Evolutionary conservation across 305 asterid genomes (phyloP).

Genomic region (Stenogyne calaminthoides): DNA sequence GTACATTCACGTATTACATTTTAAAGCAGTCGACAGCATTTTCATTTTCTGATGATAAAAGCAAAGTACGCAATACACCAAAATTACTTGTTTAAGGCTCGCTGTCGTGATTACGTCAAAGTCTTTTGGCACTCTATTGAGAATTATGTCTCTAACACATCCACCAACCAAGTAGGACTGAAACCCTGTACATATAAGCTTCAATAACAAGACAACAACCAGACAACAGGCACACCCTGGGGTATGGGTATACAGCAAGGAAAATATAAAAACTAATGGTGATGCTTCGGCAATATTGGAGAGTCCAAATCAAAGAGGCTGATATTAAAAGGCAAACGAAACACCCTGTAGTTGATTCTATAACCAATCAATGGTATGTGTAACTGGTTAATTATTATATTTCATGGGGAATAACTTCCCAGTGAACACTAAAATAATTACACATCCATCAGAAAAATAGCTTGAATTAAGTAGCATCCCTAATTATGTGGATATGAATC

Average conservation of each 20-base stretch:
- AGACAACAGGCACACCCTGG: conserved; percentile 6
- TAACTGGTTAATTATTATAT: neutral
- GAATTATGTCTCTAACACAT: conserved; percentile 88
- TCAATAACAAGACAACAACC: conserved; percentile 29
- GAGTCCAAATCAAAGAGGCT: conserved; percentile 13
- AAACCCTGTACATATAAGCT: conserved; percentile 58
- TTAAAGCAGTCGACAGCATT: conserved; percentile 21
- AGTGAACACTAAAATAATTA: neutral
- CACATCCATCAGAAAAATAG: conserved; percentile 14
- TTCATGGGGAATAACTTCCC: conserved; percentile 10
- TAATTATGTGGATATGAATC: conserved; percentile 14
- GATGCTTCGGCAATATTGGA: conserved; percentile 8
- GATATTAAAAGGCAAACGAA: conserved; percentile 9
- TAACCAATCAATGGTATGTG: neutral
- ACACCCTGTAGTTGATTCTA: conserved; percentile 10
- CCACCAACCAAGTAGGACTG: conserved; percentile 97
- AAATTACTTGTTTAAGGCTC: conserved; percentile 59
- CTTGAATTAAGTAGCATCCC: conserved; percentile 8
- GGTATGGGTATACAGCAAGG: neutral
- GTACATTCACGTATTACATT: conserved; percentile 26
- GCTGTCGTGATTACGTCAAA: conserved; percentile 89
- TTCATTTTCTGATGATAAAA: conserved; percentile 15
- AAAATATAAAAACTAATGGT: neutral
- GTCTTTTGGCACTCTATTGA: conserved; percentile 82
- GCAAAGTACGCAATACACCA: conserved; percentile 26